These are phyloP conservation scores for Omphalea diandra DNA, from an alignment of 441 rosid species.

Conservation along the genomic window DNA sequence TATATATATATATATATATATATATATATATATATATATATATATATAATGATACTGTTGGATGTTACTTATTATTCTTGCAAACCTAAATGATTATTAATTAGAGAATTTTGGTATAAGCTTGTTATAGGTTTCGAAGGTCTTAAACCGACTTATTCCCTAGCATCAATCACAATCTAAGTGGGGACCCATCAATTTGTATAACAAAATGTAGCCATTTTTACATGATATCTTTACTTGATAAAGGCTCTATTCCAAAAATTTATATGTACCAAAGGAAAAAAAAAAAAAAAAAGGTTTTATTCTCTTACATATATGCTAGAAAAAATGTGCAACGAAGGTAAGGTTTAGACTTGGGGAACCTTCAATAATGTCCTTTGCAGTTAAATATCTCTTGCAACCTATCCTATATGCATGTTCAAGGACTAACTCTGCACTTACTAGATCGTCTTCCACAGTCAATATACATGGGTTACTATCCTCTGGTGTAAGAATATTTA, in stretches of 20 bases:
- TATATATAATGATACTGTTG: no score
- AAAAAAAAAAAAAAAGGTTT: background rate
- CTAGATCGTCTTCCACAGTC: slow-evolving; percentile 47
- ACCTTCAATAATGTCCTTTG: slow-evolving; percentile 90
- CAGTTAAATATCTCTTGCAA: slow-evolving; percentile 89
- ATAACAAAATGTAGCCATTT: background rate
- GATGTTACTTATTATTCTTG: no score
- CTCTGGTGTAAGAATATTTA: slow-evolving; percentile 92
- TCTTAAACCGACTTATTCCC: no score
- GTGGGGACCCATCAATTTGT: background rate
- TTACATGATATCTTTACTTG: slow-evolving; percentile 5
- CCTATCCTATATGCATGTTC: slow-evolving; percentile 97
- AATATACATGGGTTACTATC: slow-evolving; percentile 54
- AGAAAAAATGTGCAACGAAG: slow-evolving; percentile 97
- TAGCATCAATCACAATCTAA: no score
- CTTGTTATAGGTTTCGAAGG: no score
- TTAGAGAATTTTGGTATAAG: no score
- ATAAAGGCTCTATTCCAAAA: background rate
- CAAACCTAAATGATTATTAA: no score
- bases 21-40: no score
- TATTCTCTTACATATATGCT: slow-evolving; percentile 97
- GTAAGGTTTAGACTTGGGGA: no score
- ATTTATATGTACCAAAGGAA: background rate
- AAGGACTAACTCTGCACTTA: slow-evolving; percentile 83
- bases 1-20: no score